Evolutionary conservation across 139 green algal species (phyloP).

Genomic region (Limnomonas spitsbergensis): DNA sequence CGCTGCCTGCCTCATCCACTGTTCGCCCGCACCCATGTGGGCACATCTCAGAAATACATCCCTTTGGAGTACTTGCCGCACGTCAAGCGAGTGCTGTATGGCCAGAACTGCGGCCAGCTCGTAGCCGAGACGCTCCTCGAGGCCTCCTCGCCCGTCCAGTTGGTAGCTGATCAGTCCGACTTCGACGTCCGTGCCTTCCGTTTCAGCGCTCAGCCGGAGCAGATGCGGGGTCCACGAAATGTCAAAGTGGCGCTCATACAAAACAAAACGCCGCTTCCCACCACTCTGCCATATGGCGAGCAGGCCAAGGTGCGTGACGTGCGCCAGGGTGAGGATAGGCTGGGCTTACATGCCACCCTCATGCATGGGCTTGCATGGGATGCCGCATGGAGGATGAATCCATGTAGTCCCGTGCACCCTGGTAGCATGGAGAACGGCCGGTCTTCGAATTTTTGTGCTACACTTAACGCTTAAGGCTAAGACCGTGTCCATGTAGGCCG

Average conservation of each 20-base stretch:
- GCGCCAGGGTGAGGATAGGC: too few relatives aligned
- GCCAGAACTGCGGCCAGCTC: conserved; percentile 60
- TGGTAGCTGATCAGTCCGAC: not conserved
- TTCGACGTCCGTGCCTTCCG: conserved; percentile 75
- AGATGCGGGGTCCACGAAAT: conserved; percentile 70
- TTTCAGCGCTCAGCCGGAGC: conserved; percentile 75
- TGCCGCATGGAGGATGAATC: too few relatives aligned
- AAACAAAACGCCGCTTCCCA: conserved; percentile 73
- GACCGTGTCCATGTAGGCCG: too few relatives aligned
- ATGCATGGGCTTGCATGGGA: too few relatives aligned
- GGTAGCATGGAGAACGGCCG: too few relatives aligned
- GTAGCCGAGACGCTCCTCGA: conserved; percentile 43
- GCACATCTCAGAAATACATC: conserved; percentile 38
- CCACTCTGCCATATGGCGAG: conserved; percentile 75
- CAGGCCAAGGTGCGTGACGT: conserved; percentile 47
- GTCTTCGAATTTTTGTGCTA: too few relatives aligned
- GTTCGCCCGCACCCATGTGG: too few relatives aligned
- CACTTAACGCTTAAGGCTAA: too few relatives aligned
- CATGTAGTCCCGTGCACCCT: too few relatives aligned
- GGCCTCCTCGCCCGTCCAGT: not conserved
- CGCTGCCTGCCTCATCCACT: too few relatives aligned
- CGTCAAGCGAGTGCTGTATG: conserved; percentile 75
- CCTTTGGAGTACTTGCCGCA: conserved; percentile 63
- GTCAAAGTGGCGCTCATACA: conserved; percentile 87
- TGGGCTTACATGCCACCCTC: too few relatives aligned